Conservation (phyloP, 257 asterid genomes). For the Gentiana macrophylla region DNA sequence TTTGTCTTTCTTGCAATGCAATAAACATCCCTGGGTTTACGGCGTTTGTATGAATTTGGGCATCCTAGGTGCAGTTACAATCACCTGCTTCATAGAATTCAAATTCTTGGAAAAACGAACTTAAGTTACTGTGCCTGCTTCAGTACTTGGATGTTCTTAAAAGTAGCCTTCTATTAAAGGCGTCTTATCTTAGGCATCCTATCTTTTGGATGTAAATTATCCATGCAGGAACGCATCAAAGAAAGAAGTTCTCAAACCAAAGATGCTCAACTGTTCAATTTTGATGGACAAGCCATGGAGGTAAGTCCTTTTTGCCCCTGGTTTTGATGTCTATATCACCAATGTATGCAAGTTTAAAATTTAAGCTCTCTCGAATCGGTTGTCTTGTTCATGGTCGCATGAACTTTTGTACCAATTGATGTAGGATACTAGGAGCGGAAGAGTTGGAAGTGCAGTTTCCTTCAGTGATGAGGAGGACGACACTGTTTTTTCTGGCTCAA, state of each 20-base stretch:
- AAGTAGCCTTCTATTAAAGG: background rate
- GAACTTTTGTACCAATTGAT: constrained; percentile 1
- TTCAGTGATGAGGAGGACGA: constrained; percentile 88
- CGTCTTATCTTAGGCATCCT: background rate
- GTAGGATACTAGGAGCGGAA: constrained; percentile 42
- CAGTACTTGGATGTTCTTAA: background rate
- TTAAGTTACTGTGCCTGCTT: background rate
- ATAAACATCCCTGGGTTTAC: background rate
- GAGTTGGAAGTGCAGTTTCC: constrained; percentile 44
- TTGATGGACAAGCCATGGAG: constrained; percentile 51
- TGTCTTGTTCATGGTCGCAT: background rate
- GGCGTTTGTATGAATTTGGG: background rate
- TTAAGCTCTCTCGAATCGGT: constrained; percentile 1
- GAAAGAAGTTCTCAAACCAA: constrained; percentile 47
- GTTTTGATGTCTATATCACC: constrained; percentile 9
- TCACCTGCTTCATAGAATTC: background rate
- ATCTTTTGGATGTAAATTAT: constrained; percentile 5
- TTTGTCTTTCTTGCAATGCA: background rate
- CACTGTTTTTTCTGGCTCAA: constrained; percentile 39
- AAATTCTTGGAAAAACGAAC: background rate
- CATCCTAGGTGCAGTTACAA: background rate
- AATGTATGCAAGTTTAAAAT: constrained; percentile 8
- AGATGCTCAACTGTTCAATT: constrained; percentile 45
- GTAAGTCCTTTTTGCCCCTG: constrained; percentile 26
- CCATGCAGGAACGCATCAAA: constrained; percentile 76